Conservation (phyloP, 2,329 filamentous ascomycete genomes). For the Scleromitrula shiraiana region DNA sequence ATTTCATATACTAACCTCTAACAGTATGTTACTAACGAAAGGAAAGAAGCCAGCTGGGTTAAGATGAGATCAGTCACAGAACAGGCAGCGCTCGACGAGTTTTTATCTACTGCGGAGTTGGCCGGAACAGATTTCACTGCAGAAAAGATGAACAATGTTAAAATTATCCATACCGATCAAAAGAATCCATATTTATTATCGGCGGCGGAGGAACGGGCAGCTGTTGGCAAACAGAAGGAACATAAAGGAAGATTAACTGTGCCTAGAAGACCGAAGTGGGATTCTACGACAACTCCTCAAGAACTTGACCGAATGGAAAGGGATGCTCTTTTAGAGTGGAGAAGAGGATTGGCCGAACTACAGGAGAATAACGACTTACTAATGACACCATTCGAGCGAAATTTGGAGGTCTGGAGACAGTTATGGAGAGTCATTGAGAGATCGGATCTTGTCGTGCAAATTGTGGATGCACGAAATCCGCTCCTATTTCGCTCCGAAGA, state of each 20-base stretch:
- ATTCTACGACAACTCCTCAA: constrained; percentile 71
- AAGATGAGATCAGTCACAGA: constrained; percentile 99
- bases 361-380: constrained; percentile 91
- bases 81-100: constrained; percentile 93
- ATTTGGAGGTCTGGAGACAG: constrained; percentile 96
- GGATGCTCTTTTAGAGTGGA: constrained; percentile 77
- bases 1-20: constrained; percentile 19
- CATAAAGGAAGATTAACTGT: constrained; percentile 78
- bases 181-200: constrained; percentile 91
- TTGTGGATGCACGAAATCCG: constrained; percentile 94
- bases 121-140: constrained; percentile 99
- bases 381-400: constrained; percentile 97
- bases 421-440: constrained; percentile 97
- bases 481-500: constrained; percentile 91
- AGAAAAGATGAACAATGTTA: constrained; percentile 98
- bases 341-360: constrained; percentile 81
- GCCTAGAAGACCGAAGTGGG: constrained; percentile 83
- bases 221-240: constrained; percentile 72
- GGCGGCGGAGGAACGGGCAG: constrained; percentile 69
- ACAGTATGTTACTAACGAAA: constrained; percentile 82
- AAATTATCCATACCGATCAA: constrained; percentile 95
- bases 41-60: constrained; percentile 89
- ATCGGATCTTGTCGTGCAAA: constrained; percentile 92
- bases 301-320: constrained; percentile 75
- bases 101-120: constrained; percentile 87